Evolutionary conservation across 2,329 filamentous ascomycete genomes (phyloP), one percentile per base, ranked within the genome.

Genomic region (Alternaria sp.): DNA sequence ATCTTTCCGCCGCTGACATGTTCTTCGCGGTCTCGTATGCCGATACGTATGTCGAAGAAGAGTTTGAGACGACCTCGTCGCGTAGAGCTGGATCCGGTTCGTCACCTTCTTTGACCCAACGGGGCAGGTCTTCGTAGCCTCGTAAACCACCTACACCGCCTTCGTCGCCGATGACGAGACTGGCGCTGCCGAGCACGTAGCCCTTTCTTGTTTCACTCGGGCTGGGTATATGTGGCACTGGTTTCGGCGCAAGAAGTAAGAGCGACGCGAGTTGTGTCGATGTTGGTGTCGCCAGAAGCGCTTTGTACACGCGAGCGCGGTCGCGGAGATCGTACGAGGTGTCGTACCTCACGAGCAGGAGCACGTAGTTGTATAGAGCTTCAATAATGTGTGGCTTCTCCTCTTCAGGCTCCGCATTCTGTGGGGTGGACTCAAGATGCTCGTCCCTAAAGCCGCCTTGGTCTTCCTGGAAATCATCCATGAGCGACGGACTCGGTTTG

Each of bases 301-400:
- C 87, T 67, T 92, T 93, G 82, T 97, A 98, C 65, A 97, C 87
- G 30, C 96, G 89, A 2, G 94, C 90, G 23, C 96, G 91, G 77
- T 98, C 96, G 67, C 96, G 93, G 4, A 99, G 88, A 75, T 98
- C 94, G 80, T 97, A 99, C 1, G 94, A 97, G 0, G 90, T 93
- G 73, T 98, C 96, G 79, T 98, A 99, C 64, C 96, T 89, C 30
- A 92, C 92, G 1, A 99, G 87, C 1, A 95, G 86, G 26, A 97
- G 85, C 21, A 92, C 88, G 73, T 99, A 97, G 28, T 91, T 88
- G 90, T 93, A 99, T 2, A 99, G 84, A 3, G 89, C 85, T 28
- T 89, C 87, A 56, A 97, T 90, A 0, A 91, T 88, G 70, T 97
- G 90, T 6, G 86, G 83, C 30, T 83, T 84, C 36, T 73, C 64